Base-by-base conservation (phyloP, 176 grass and related monocot species). In the Avena atlantica region DNA sequence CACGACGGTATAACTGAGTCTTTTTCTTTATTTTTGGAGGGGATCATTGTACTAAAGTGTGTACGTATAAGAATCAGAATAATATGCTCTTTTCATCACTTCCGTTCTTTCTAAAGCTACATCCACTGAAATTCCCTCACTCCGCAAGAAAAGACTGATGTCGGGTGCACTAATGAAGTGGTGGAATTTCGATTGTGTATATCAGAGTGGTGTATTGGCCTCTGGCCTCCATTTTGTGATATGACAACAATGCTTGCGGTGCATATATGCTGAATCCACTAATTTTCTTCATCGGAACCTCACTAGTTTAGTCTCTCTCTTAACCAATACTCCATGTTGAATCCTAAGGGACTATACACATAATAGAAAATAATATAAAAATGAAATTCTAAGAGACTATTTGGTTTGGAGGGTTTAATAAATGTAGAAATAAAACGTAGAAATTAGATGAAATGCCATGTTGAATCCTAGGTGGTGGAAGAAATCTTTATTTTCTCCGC, bases 51-150 rank as follows among this genome's bases (percentile, higher is more conserved):
- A 8, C 23, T 52, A 6, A 14, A 1, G 21, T 50, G 59, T 12
- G 8, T 20, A 34, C 31, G 31, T 42, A 37, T 2, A 8, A 48
- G 89, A 91, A 87, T 75, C 69, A 55, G 42, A 85, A 81, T 70
- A 45, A 1, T 76, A 29, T 58, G 25, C 76, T 70, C 70, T 88
- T 84, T 51, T 70, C 11, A 24, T 67, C 55, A 8, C 21, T 81
- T 42, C 82, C 77, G 9, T 81, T 81, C 82, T 85, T 88, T 91
- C 68, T 19, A 72, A 83, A 90, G 56, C 79, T 11, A 42, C 72
- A 31, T 34, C 44, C 84, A 90, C 64, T 15, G 3, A 79, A 78
- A 87, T 87, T 65, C 65, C 45, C 62, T 73, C 62, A 47, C 66
- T 79, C 36, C 16, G 29, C 8, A 73, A 85, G 20, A 78, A 86